Percentiles rank a stretch among this genome's conserved stretches.
Evolutionary conservation across 1,284 basidiomycete species (phyloP).

Genomic region (Marasmius fiardii): DNA sequence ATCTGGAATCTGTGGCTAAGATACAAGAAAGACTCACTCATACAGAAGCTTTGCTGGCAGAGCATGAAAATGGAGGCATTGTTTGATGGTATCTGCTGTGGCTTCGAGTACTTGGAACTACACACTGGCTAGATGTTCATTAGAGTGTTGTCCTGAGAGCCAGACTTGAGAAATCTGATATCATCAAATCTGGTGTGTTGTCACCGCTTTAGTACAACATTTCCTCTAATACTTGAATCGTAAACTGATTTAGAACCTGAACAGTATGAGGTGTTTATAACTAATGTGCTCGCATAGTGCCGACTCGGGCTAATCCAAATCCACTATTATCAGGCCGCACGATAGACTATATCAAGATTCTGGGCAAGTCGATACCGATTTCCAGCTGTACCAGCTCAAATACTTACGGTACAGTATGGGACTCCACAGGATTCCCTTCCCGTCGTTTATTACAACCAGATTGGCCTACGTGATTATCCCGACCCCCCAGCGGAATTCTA

Average conservation of each 20-base stretch:
- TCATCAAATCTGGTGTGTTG: no score
- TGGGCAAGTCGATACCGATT: not conserved
- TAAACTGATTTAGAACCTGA: not conserved
- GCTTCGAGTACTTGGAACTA: no score
- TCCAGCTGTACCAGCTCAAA: not conserved
- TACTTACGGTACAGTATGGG: not conserved
- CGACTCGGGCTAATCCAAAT: not conserved
- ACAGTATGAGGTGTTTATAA: not conserved
- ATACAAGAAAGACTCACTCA: no score
- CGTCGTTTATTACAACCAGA: slow-evolving; percentile 43
- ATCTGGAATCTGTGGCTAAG: no score
- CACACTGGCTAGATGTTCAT: no score
- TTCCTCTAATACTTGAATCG: no score
- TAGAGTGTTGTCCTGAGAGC: no score
- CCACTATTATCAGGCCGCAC: slow-evolving; percentile 2
- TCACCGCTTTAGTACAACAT: no score
- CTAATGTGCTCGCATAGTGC: not conserved
- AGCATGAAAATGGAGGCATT: no score
- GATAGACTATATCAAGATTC: slow-evolving; percentile 1
- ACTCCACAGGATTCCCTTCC: slow-evolving; percentile 19
- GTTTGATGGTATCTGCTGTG: no score
- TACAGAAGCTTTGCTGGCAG: no score
- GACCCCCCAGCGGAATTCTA: slow-evolving; percentile 33
- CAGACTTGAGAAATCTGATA: no score
- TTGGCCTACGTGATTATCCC: slow-evolving; percentile 33